Evolutionary conservation across 345 rosid species (phyloP).

Genomic region (Pugionium dolabratum): DNA sequence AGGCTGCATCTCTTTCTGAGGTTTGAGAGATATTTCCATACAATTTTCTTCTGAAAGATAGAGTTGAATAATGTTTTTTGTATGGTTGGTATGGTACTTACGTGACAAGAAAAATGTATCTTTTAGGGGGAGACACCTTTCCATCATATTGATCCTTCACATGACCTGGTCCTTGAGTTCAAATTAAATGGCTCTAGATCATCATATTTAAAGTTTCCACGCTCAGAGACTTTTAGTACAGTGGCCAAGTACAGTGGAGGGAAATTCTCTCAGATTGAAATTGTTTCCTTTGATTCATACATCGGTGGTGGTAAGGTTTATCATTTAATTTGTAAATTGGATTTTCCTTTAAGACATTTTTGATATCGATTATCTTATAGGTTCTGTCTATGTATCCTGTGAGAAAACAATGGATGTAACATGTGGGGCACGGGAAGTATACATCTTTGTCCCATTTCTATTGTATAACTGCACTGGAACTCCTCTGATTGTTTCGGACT

Average conservation of each 20-base stretch:
- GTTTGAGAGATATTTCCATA: slow-evolving; percentile 49
- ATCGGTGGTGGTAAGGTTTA: slow-evolving; percentile 51
- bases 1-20: slow-evolving; percentile 68
- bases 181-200: slow-evolving; percentile 58
- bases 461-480: slow-evolving; percentile 82
- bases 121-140: slow-evolving; percentile 70
- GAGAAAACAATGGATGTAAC: slow-evolving; percentile 83
- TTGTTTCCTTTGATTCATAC: slow-evolving; percentile 55
- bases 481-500: slow-evolving; percentile 66
- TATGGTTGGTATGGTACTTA: slow-evolving; percentile 20
- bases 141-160: slow-evolving; percentile 86
- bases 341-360: slow-evolving; percentile 19
- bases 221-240: slow-evolving; percentile 65
- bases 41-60: slow-evolving; percentile 27
- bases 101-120: slow-evolving; percentile 6
- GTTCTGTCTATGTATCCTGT: slow-evolving; percentile 61
- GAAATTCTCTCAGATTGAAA: slow-evolving; percentile 65
- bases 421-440: slow-evolving; percentile 87
- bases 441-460: slow-evolving; percentile 71
- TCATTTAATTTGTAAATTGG: slow-evolving; percentile 17
- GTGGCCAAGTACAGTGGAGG: slow-evolving; percentile 74
- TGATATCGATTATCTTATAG: slow-evolving; percentile 36
- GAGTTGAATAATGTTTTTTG: slow-evolving; percentile 23
- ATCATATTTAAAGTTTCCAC: slow-evolving; percentile 68
- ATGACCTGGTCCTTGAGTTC: slow-evolving; percentile 72